Evolutionary conservation across 2,329 filamentous ascomycete genomes (phyloP).

Genomic region (Colletotrichum cordylinicola): DNA sequence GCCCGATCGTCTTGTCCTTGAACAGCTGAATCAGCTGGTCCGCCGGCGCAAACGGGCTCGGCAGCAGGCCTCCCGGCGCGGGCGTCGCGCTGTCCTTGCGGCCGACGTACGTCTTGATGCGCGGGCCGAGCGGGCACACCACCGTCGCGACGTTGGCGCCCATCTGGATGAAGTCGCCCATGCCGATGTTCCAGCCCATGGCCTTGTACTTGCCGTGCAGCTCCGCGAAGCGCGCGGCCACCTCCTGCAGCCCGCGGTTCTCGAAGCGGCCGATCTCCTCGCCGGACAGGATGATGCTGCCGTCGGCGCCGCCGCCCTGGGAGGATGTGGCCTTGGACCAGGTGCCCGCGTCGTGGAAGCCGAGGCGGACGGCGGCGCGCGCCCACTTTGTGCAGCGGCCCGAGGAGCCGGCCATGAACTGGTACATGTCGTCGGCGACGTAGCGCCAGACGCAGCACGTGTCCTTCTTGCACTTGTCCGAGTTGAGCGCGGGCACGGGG

Average conservation of each 20-base stretch:
- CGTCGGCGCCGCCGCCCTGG: slow-evolving; percentile 48
- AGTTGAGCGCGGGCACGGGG: slow-evolving; percentile 26
- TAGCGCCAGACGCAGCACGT: slow-evolving; percentile 52
- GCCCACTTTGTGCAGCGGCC: slow-evolving; percentile 49
- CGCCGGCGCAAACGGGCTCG: slow-evolving; percentile 45
- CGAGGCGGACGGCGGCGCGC: slow-evolving; percentile 49
- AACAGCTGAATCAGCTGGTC: slow-evolving; percentile 54
- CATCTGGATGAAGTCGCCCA: slow-evolving; percentile 62
- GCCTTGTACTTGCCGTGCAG: slow-evolving; percentile 45
- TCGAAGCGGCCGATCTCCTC: slow-evolving; percentile 42
- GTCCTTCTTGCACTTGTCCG: slow-evolving; percentile 38
- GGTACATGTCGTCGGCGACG: slow-evolving; percentile 44
- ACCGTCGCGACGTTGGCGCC: slow-evolving; percentile 55
- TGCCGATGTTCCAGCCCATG: slow-evolving; percentile 42
- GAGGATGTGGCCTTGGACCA: slow-evolving; percentile 43
- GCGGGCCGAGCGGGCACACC: slow-evolving; percentile 50
- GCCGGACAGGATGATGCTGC: slow-evolving; percentile 44
- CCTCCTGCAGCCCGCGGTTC: slow-evolving; percentile 53
- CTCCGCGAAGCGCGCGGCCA: slow-evolving; percentile 41
- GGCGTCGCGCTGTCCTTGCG: slow-evolving; percentile 48
- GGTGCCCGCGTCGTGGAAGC: slow-evolving; percentile 53
- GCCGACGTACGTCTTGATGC: slow-evolving; percentile 56
- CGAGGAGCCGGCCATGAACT: slow-evolving; percentile 39
- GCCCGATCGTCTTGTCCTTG: slow-evolving; percentile 57
- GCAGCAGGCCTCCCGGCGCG: slow-evolving; percentile 47